Percentiles rank a stretch among this genome's conserved stretches.
phyloP scores from a whole-genome alignment of 345 rosid species.

The Lepidium africanum region DNA sequence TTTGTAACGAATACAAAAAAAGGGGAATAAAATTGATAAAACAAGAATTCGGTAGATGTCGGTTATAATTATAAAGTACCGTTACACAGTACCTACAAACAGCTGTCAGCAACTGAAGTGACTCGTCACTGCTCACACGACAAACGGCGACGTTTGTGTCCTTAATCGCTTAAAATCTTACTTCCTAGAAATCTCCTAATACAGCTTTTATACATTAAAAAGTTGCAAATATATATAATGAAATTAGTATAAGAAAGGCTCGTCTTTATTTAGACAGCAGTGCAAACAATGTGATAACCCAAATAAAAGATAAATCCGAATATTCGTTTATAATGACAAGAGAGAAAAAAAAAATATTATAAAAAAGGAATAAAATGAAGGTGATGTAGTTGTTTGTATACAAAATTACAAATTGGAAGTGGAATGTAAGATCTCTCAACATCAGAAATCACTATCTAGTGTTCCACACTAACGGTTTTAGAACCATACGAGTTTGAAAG shows the following conservation, averaged over 20 bases:
- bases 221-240: neutral
- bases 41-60: constrained; percentile 3
- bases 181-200: neutral
- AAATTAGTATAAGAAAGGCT: neutral
- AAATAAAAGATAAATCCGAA: neutral
- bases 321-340: constrained; percentile 1
- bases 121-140: constrained; percentile 8
- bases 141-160: constrained; percentile 16
- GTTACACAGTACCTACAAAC: constrained; percentile 7
- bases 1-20: neutral
- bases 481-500: constrained; percentile 10
- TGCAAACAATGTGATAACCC: neutral
- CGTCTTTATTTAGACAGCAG: constrained; percentile 13
- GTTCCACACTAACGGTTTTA: constrained; percentile 18
- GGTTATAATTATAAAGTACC: constrained; percentile 10
- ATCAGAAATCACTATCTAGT: constrained; percentile 22
- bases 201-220: neutral
- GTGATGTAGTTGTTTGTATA: constrained; percentile 27
- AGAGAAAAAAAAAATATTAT: neutral
- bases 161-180: neutral
- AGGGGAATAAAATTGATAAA: neutral
- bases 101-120: constrained; percentile 23
- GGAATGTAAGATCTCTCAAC: constrained; percentile 26
- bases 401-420: constrained; percentile 19
- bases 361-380: constrained; percentile 19